Base-by-base conservation (phyloP, 2,329 filamentous ascomycete genomes). In the Torrubiellomyces zombiae region DNA sequence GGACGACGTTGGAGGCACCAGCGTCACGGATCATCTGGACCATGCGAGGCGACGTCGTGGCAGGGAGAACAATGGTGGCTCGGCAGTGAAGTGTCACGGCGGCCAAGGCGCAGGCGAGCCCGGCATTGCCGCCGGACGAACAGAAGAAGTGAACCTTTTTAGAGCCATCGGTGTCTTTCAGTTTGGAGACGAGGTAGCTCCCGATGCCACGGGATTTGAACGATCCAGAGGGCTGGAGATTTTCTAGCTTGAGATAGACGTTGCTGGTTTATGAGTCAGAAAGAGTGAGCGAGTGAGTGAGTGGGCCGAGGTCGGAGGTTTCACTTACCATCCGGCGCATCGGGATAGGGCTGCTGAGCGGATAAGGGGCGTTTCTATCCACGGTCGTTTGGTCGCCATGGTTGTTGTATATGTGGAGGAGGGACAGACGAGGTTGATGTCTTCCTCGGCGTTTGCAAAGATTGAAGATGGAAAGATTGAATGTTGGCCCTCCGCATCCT, bases 141-240 rank as follows among this genome's bases (percentile, higher is more conserved):
- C 62, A 70, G 51, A 73, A 83, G 57, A 83, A 82, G 50, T 79
- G 74, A 14, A 35, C 31, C 4, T 10, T 32, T 32, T 3, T 28
- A 8, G 30, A 24, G 21, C 28, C 21, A 5, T 32, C 25, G 15
- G 29, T 32, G 18, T 37, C 34, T 45, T 55, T 32, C 16, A 43
- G 40, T 18, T 33, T 33, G 18, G 58, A 55, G 26, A 72, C 59
- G 45, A 81, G 69, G 40, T 75, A 66, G 50, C 79, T 67, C 38
- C 77, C 77, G 36, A 85, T 70, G 28, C 75, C 78, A 38, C 68
- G 63, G 21, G 77, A 83, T 50, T 89, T 86, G 68, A 89, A 91
- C 10, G 77, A 83, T 33, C 77, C 77, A 6, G 75, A 76, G 6
- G 80, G 81, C 47, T 91, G 81, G 29, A 80, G 60, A 42, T 75